These are phyloP conservation scores for Leishmania amazonensis DNA, from an alignment of 208 protist species.

Conservation along the genomic window DNA sequence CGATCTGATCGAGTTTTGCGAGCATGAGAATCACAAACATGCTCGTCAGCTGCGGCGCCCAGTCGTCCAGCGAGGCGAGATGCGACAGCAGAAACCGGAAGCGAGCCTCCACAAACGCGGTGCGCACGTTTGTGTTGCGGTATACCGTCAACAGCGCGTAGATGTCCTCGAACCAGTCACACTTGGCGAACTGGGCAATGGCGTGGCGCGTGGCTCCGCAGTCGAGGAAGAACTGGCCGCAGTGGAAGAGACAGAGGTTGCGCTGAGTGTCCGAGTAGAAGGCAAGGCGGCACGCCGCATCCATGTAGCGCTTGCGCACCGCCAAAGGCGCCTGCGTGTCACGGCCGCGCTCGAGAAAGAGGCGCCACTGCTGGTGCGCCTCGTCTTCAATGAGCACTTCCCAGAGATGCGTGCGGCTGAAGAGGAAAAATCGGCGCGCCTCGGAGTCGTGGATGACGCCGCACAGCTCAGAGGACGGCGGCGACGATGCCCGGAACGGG, in stretches of 20 bases:
- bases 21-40: slow-evolving; percentile 20
- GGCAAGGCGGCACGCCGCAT: slow-evolving; percentile 58
- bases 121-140: slow-evolving; percentile 29
- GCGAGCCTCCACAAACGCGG: slow-evolving; percentile 55
- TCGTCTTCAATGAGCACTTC: slow-evolving; percentile 68
- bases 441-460: slow-evolving; percentile 55
- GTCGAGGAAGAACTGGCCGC: slow-evolving; percentile 60
- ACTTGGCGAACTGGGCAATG: slow-evolving; percentile 55
- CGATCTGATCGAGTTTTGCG: slow-evolving; percentile 22
- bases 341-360: slow-evolving; percentile 74
- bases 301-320: slow-evolving; percentile 59
- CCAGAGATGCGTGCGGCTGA: slow-evolving; percentile 53
- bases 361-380: slow-evolving; percentile 65
- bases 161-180: slow-evolving; percentile 69
- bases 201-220: slow-evolving; percentile 36
- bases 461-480: slow-evolving; percentile 17
- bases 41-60: slow-evolving; percentile 26
- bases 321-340: slow-evolving; percentile 14
- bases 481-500: slow-evolving; percentile 47
- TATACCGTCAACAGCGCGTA: slow-evolving; percentile 45
- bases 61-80: slow-evolving; percentile 17
- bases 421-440: slow-evolving; percentile 57
- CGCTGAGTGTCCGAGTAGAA: slow-evolving; percentile 37
- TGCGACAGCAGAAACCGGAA: slow-evolving; percentile 32
- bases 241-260: slow-evolving; percentile 42